Evolutionary conservation across 306 rosid genomes (phyloP), one percentile per base, ranked within the genome.

Genomic region (Malus sylvestris): DNA sequence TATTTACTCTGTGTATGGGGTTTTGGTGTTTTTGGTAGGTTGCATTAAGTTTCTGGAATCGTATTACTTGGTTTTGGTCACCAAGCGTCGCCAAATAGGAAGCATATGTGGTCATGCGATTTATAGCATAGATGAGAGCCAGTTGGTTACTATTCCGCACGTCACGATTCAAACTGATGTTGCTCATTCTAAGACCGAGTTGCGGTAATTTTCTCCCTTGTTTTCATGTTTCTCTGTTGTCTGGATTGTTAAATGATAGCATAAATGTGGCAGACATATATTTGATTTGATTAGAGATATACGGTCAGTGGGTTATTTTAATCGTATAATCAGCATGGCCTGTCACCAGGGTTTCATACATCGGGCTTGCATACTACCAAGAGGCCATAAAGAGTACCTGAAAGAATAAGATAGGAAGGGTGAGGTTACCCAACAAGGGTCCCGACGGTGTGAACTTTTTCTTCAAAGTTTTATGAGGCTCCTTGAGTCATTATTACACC

Each of bases 41-140:
- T 95, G 98, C 85, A 87, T 95, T 71, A 95, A 85, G 84, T 95
- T 93, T 78, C 86, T 95, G 68, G 98, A 95, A 82, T 92, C 97
- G 4, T 95, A 90, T 84, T 95, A 95, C 79, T 75, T 95, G 88
- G 92, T 95, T 81, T 85, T 92, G 67, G 91, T 95, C 69, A 95
- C 97, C 7, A 90, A 85, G 88, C 97, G 98, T 71, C 91, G 87
- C 61, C 98, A 92, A 80, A 91, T 95, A 71, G 98, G 98, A 75
- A 87, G 83, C 45, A 59, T 95, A 32, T 95, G 98, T 68, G 97
- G 98, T 40, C 97, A 95, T 78, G 96, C 97, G 59, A 87, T 95
- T 77, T 95, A 90, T 55, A 78, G 92, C 77, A 90, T 95, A 70
- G 91, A 84, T 53, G 97, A 95, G 78, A 92, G 91, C 78, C 97